Evolutionary conservation across 225 moss, liverwort and hornwort genomes (phyloP).

Genomic region (Antitrichia curtipendula): DNA sequence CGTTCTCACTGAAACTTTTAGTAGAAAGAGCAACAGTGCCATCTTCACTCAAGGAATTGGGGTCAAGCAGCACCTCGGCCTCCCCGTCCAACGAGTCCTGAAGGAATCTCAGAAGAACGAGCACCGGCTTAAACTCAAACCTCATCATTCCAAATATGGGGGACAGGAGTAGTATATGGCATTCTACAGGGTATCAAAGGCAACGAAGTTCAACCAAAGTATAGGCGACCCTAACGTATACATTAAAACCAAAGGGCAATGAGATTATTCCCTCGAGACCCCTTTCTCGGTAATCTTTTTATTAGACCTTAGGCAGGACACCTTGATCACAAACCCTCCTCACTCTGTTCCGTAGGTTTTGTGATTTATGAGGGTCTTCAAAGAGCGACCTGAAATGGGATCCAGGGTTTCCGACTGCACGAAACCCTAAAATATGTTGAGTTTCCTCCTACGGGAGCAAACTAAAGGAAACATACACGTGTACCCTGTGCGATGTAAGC

Average conservation of each 20-base stretch:
- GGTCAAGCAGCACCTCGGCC: conserved; percentile 68
- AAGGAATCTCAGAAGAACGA: neutral
- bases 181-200: neutral
- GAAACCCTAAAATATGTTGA: neutral
- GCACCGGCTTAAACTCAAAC: neutral
- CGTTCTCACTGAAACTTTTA: conserved; percentile 45
- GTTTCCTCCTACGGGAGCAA: neutral
- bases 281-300: neutral
- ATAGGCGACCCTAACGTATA: neutral
- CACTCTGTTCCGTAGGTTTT: neutral
- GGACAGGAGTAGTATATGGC: neutral
- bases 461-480: neutral
- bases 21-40: conserved; percentile 72
- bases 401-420: neutral
- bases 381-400: neutral
- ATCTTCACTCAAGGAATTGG: conserved; percentile 73
- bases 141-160: neutral
- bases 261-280: neutral
- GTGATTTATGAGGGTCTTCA: neutral
- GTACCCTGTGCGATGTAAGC: neutral
- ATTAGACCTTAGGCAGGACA: neutral
- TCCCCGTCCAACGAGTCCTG: conserved; percentile 40
- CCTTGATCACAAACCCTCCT: neutral
- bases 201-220: neutral
- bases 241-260: neutral